Evolutionary conservation across 371 early-diverging fungal species (phyloP).

Genomic region (Mortierella sp.): DNA sequence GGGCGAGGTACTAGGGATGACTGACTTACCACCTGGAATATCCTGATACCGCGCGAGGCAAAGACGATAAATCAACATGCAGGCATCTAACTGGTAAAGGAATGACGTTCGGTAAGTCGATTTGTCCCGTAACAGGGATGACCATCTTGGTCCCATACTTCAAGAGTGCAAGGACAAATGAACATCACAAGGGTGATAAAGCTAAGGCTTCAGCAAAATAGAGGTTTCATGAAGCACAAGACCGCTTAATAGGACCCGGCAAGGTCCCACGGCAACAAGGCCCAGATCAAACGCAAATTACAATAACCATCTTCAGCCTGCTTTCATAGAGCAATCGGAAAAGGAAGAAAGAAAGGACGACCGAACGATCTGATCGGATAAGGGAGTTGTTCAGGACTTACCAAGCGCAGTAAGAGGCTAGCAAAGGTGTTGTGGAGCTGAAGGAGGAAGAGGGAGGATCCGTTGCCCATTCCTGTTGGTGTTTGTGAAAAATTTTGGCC

Average conservation of each 20-base stretch:
- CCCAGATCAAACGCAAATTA: slow-evolving; percentile 57
- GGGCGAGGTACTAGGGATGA: neutral
- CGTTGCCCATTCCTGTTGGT: no score
- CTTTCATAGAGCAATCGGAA: no score
- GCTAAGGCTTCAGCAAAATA: slow-evolving; percentile 48
- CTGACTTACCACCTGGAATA: slow-evolving; percentile 28
- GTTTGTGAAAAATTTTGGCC: no score
- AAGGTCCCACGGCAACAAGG: slow-evolving; percentile 56
- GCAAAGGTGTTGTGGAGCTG: no score
- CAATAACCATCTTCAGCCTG: slow-evolving; percentile 53
- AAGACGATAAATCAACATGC: neutral
- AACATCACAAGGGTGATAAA: neutral
- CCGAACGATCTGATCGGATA: no score
- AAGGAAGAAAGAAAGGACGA: no score
- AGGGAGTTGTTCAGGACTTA: no score
- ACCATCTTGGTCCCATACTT: no score
- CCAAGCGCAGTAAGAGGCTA: no score
- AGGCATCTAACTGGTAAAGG: neutral
- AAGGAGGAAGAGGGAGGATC: no score
- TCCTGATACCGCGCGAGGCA: neutral
- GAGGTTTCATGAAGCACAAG: slow-evolving; percentile 56
- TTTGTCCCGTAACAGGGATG: no score
- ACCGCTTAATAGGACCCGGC: slow-evolving; percentile 55
- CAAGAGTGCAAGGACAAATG: neutral
- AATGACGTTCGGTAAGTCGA: no score